Evolutionary conservation across 345 rosid species (phyloP).

Genomic region (Lepidium sativum): DNA sequence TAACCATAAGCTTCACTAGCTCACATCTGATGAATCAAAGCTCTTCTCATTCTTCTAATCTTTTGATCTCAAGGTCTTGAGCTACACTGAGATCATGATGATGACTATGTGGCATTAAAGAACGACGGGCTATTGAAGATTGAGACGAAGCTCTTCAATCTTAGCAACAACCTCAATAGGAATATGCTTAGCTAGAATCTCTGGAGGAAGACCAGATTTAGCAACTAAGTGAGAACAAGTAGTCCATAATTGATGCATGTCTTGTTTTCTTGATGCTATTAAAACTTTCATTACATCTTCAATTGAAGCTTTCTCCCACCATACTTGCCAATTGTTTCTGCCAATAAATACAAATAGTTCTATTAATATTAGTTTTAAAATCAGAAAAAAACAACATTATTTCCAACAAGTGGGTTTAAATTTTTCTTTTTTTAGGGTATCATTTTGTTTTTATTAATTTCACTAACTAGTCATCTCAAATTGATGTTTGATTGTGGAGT

Average conservation of each 20-base stretch:
- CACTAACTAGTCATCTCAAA: conserved; percentile 12
- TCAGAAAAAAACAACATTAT: background rate
- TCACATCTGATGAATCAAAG: conserved; percentile 89
- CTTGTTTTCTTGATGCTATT: conserved; percentile 93
- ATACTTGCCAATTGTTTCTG: conserved; percentile 92
- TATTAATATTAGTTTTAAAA: conserved; percentile 1
- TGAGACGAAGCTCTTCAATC: conserved; percentile 89
- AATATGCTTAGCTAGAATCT: conserved; percentile 84
- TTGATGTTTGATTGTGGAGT: conserved; percentile 17
- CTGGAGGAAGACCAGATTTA: conserved; percentile 91
- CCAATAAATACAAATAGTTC: conserved; percentile 3
- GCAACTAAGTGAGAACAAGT: conserved; percentile 97
- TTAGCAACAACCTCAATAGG: conserved; percentile 86
- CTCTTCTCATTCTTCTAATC: conserved; percentile 86
- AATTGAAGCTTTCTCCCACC: conserved; percentile 97
- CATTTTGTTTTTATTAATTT: conserved; percentile 1
- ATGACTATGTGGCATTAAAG: conserved; percentile 47
- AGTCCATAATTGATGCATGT: conserved; percentile 93
- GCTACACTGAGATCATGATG: conserved; percentile 51
- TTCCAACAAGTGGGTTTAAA: conserved; percentile 1
- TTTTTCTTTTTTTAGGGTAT: conserved; percentile 17
- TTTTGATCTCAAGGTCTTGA: conserved; percentile 90
- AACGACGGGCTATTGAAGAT: conserved; percentile 63
- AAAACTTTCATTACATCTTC: conserved; percentile 98
- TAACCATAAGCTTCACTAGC: conserved; percentile 94